A percentile compares a stretch with the other conserved stretches of the same genome.
Evolutionary conservation across 257 asterid genomes (phyloP).

Genomic region (Nicotiana otophora): DNA sequence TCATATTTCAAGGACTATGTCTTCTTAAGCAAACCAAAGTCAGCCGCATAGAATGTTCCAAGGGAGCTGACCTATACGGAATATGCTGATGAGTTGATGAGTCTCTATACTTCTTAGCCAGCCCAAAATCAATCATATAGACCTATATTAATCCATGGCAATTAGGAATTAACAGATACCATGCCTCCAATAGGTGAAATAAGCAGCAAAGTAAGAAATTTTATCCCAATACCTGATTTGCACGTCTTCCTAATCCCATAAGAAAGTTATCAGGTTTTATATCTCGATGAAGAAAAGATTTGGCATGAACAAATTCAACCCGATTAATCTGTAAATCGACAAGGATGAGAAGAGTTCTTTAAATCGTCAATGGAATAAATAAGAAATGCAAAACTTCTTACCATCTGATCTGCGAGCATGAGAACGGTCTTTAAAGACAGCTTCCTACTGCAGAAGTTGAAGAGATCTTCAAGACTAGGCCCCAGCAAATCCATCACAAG

Average conservation of each 20-base stretch:
- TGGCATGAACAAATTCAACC: constrained; percentile 52
- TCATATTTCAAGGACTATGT: background rate
- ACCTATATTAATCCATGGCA: background rate
- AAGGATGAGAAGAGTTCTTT: background rate
- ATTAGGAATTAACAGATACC: background rate
- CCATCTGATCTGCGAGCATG: constrained; percentile 85
- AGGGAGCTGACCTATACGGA: constrained; percentile 52
- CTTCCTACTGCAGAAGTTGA: constrained; percentile 63
- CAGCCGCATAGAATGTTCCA: background rate
- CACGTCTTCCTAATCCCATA: constrained; percentile 72
- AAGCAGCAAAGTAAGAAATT: background rate
- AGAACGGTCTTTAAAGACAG: constrained; percentile 66
- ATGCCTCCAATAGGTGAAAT: background rate
- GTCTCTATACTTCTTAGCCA: constrained; percentile 73
- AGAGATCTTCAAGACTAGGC: constrained; percentile 72
- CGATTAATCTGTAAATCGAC: constrained; percentile 41
- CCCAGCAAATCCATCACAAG: constrained; percentile 72
- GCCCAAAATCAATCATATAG: constrained; percentile 69
- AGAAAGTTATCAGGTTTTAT: constrained; percentile 74
- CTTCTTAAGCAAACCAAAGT: background rate
- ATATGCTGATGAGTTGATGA: constrained; percentile 57
- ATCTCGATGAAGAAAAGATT: constrained; percentile 57
- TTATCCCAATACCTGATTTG: constrained; percentile 47
- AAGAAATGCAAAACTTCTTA: background rate
- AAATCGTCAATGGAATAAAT: background rate